Percentiles rank a stretch among this genome's conserved stretches.
Conservation (phyloP, 257 asterid species). For the Solanum commersonii region DNA sequence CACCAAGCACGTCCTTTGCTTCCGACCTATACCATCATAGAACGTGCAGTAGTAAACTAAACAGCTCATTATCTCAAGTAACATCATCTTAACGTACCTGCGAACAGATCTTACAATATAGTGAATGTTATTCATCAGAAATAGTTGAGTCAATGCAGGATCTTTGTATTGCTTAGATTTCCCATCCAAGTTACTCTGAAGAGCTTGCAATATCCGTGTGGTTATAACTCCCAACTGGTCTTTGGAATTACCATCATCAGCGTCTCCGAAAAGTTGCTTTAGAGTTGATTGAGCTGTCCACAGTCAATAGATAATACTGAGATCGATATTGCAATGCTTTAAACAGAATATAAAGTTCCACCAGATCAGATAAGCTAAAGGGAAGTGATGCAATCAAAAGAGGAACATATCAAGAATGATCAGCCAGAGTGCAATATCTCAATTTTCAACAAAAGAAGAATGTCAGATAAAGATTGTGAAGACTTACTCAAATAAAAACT, state of each 20-base stretch:
- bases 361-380: neutral
- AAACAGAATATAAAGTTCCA: neutral
- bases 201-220: constrained; percentile 80
- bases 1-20: constrained; percentile 88
- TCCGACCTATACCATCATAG: constrained; percentile 56
- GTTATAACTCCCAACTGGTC: constrained; percentile 62
- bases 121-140: constrained; percentile 90
- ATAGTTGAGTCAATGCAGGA: constrained; percentile 85
- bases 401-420: neutral
- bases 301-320: neutral
- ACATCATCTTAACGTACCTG: constrained; percentile 29
- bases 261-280: constrained; percentile 68
- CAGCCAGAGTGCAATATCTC: neutral
- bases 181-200: constrained; percentile 79
- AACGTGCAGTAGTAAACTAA: neutral
- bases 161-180: constrained; percentile 94
- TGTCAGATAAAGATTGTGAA: neutral
- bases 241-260: constrained; percentile 38
- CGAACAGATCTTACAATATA: constrained; percentile 93
- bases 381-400: neutral
- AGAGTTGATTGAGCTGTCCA: constrained; percentile 79
- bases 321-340: neutral
- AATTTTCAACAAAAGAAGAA: neutral
- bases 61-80: neutral
- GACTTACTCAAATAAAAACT: constrained; percentile 87